Evolutionary conservation across 169 alveolate species (phyloP).

Genomic region (Cryptosporidium sp.): DNA sequence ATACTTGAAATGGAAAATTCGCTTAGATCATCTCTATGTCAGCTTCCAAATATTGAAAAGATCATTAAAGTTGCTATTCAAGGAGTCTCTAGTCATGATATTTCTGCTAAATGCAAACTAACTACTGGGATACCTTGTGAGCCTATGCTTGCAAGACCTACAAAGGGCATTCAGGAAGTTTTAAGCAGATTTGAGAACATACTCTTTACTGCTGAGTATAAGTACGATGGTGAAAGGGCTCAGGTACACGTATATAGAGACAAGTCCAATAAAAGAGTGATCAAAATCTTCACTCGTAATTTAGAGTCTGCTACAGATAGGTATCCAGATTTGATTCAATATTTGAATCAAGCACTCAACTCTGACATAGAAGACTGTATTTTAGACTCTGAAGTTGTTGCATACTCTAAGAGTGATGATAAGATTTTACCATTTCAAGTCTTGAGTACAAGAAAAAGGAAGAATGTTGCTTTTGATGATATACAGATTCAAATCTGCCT

Average conservation of each 20-base stretch:
- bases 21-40: constrained; percentile 91
- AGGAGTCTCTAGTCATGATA: constrained; percentile 82
- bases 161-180: constrained; percentile 89
- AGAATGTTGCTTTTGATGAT: constrained; percentile 90
- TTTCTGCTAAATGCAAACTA: constrained; percentile 90
- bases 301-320: constrained; percentile 92
- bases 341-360: constrained; percentile 77
- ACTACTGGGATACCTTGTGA: constrained; percentile 97
- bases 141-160: constrained; percentile 99
- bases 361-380: constrained; percentile 85
- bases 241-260: constrained; percentile 92
- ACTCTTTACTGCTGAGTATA: constrained; percentile 96
- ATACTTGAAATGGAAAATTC: constrained; percentile 84
- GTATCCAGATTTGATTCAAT: constrained; percentile 91
- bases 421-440: constrained; percentile 95
- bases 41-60: constrained; percentile 92
- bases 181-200: constrained; percentile 88
- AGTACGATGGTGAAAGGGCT: constrained; percentile 98
- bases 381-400: constrained; percentile 97
- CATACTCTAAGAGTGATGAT: constrained; percentile 90
- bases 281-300: constrained; percentile 91
- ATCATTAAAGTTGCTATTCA: constrained; percentile 89
- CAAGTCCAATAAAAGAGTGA: constrained; percentile 72
- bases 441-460: constrained; percentile 93
- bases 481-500: constrained; percentile 87